Evolutionary conservation across 805 yeast genomes (phyloP).

Genomic region (Candida taoyuanica): DNA sequence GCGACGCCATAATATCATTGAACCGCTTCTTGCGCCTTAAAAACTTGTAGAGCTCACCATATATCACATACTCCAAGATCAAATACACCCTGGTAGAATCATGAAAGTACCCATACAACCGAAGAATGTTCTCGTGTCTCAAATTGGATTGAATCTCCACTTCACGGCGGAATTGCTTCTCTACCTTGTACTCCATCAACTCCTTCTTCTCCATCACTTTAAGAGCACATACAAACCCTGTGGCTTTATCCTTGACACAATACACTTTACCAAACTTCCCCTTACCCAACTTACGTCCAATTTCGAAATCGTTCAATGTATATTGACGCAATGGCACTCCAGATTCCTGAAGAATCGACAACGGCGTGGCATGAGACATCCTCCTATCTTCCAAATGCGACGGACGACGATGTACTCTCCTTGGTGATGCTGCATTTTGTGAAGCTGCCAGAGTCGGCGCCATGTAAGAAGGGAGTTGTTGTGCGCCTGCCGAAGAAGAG

Average conservation of each 20-base stretch:
- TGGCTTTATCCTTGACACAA: conserved; percentile 70
- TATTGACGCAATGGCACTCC: conserved; percentile 29
- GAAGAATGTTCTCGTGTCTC: conserved; percentile 73
- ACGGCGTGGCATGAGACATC: conserved; percentile 17
- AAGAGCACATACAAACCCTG: conserved; percentile 83
- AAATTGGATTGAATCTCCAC: conserved; percentile 84
- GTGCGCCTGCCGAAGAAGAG: not conserved
- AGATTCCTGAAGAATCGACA: conserved; percentile 24
- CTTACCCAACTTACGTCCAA: conserved; percentile 83
- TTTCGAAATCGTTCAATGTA: conserved; percentile 65
- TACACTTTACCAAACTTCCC: conserved; percentile 94
- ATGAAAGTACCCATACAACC: conserved; percentile 80
- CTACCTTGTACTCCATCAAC: conserved; percentile 66
- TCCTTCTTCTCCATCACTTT: conserved; percentile 89
- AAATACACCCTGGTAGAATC: conserved; percentile 78
- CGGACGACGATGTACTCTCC: conserved; percentile 15
- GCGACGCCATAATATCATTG: conserved; percentile 67
- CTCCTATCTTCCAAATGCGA: conserved; percentile 6
- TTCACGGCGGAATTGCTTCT: conserved; percentile 83
- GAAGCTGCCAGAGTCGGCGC: conserved; percentile 28
- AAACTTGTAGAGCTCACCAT: conserved; percentile 81
- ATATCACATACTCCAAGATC: conserved; percentile 75
- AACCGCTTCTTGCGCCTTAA: conserved; percentile 65
- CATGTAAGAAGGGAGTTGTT: conserved; percentile 25
- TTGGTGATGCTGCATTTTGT: conserved; percentile 22